Evolutionary conservation across 345 rosid genomes (phyloP).

Genomic region (Pugionium dolabratum): DNA sequence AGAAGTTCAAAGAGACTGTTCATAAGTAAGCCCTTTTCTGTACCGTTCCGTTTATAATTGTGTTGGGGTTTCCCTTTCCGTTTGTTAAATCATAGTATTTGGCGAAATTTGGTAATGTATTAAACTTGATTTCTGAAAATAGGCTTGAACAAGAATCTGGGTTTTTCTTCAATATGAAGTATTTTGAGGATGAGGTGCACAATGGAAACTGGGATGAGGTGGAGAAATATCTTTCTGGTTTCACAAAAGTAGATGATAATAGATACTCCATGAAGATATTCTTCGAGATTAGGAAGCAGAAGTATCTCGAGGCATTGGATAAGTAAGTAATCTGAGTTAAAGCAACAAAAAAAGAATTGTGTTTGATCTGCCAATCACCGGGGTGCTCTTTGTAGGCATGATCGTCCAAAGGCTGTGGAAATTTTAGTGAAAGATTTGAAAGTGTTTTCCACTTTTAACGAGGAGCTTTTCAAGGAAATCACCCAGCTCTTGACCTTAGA

Average conservation of each 20-base stretch:
- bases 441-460: constrained; percentile 94
- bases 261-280: constrained; percentile 98
- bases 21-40: constrained; percentile 62
- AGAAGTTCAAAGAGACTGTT: constrained; percentile 98
- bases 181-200: constrained; percentile 98
- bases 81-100: background rate
- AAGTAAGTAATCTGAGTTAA: constrained; percentile 45
- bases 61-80: background rate
- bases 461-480: constrained; percentile 95
- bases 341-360: background rate
- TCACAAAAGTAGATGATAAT: constrained; percentile 95
- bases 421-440: constrained; percentile 90
- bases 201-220: constrained; percentile 99
- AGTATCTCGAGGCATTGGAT: constrained; percentile 98
- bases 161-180: constrained; percentile 96
- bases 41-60: background rate
- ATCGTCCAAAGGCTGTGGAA: constrained; percentile 93
- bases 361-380: background rate
- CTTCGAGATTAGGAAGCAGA: constrained; percentile 99
- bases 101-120: background rate
- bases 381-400: constrained; percentile 58
- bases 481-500: constrained; percentile 91
- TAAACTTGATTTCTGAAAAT: constrained; percentile 18
- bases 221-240: constrained; percentile 95
- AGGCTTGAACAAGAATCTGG: constrained; percentile 99